phyloP scores from a whole-genome alignment of 306 rosid genomes.

The Fagus sylvatica region DNA sequence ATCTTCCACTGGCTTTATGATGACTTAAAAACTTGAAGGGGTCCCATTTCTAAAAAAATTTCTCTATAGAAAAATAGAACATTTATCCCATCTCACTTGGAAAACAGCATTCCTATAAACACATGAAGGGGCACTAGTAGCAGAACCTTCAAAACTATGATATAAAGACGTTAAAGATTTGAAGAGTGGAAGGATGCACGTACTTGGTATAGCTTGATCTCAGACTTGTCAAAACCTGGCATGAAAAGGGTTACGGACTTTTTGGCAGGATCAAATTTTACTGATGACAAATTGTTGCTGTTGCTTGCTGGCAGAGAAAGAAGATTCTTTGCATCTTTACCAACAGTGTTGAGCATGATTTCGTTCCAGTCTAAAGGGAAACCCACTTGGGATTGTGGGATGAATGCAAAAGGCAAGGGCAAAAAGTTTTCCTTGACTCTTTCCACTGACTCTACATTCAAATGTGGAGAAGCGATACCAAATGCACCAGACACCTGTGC shows the following conservation, averaged over 20 bases:
- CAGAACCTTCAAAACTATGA: constrained; percentile 1
- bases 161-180: neutral
- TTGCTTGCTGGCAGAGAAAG: constrained; percentile 48
- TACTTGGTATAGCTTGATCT: constrained; percentile 92
- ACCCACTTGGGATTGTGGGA: constrained; percentile 49
- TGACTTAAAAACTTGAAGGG: neutral
- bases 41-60: neutral
- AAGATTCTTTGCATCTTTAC: constrained; percentile 55
- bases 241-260: constrained; percentile 75
- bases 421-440: constrained; percentile 49
- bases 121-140: neutral
- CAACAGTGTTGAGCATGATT: constrained; percentile 36
- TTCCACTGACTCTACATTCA: constrained; percentile 43
- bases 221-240: constrained; percentile 95
- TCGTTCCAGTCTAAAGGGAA: constrained; percentile 55
- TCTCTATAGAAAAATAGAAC: neutral
- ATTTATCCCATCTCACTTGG: constrained; percentile 12
- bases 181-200: constrained; percentile 15
- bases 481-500: constrained; percentile 80
- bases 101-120: constrained; percentile 4
- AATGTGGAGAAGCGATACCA: constrained; percentile 43
- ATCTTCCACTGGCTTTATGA: neutral
- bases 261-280: constrained; percentile 62
- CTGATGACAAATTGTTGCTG: constrained; percentile 41
- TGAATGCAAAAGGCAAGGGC: constrained; percentile 69